Evolutionary conservation across 2,329 filamentous ascomycete species (phyloP).

Genomic region (Aspergillus sp.): DNA sequence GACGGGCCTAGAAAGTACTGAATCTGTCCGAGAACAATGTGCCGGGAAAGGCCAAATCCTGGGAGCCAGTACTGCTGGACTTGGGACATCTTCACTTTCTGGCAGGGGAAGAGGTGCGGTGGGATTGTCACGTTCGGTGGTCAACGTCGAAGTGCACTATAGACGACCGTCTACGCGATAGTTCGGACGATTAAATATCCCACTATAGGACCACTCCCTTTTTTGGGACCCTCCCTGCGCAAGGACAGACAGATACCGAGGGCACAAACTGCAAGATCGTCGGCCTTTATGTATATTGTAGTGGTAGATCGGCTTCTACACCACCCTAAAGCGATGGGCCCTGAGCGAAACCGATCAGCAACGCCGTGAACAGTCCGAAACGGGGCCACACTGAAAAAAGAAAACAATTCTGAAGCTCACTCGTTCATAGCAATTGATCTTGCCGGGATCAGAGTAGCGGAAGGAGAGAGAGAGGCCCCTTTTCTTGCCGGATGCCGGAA

Average conservation of each 20-base stretch:
- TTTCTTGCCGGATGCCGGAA: slow-evolving; percentile 21
- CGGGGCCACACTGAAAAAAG: neutral
- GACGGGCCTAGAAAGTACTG: slow-evolving; percentile 50
- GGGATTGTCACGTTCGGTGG: neutral
- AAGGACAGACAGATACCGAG: slow-evolving; percentile 7
- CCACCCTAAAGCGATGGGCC: neutral
- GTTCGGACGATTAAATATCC: slow-evolving; percentile 5
- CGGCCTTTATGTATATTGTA: neutral
- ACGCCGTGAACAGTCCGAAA: neutral
- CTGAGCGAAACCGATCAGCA: neutral
- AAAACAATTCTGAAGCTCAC: slow-evolving; percentile 8
- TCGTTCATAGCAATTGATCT: slow-evolving; percentile 7
- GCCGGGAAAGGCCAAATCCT: slow-evolving; percentile 49
- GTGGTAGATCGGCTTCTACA: neutral
- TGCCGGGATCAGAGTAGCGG: slow-evolving; percentile 9
- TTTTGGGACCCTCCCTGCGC: slow-evolving; percentile 6
- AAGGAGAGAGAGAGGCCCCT: slow-evolving; percentile 6
- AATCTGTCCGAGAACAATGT: slow-evolving; percentile 49
- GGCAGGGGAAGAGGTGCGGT: neutral
- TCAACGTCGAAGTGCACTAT: neutral
- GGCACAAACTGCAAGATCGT: neutral
- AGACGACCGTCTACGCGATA: slow-evolving; percentile 3
- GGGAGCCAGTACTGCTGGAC: slow-evolving; percentile 49
- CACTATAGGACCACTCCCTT: neutral
- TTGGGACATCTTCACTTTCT: slow-evolving; percentile 31